Conservation (phyloP, 768 basidiomycete species). For the Boletellus emodensis region DNA sequence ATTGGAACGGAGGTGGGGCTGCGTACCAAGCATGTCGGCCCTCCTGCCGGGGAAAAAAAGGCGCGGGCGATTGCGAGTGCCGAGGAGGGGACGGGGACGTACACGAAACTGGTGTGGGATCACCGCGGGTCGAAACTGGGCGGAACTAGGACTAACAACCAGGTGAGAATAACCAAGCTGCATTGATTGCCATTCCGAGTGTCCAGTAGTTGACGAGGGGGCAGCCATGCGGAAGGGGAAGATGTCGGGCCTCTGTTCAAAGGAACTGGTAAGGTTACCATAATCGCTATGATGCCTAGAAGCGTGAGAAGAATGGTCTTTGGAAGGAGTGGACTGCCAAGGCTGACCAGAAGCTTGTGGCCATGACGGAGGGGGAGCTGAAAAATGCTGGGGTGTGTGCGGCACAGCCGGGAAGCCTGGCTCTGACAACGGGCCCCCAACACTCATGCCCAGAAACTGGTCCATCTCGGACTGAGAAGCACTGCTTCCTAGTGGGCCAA, state of each 20-base stretch:
- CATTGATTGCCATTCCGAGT: neutral
- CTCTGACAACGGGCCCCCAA: neutral
- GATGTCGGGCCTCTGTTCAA: neutral
- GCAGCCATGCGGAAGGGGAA: neutral
- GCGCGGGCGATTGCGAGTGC: too few species aligned
- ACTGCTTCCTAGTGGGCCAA: neutral
- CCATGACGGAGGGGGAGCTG: neutral
- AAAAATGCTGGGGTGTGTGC: neutral
- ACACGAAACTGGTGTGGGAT: slow-evolving; percentile 3
- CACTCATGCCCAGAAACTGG: neutral
- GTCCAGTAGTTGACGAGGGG: neutral
- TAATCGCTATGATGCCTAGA: neutral
- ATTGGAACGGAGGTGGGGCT: slow-evolving; percentile 5
- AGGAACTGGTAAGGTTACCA: neutral
- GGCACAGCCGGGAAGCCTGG: neutral
- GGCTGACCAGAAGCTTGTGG: neutral
- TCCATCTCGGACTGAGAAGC: neutral
- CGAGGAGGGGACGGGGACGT: too few species aligned
- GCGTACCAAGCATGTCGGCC: slow-evolving; percentile 4
- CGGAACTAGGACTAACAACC: neutral
- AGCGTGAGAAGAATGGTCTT: too few species aligned
- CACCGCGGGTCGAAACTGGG: too few species aligned
- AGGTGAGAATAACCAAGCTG: neutral
- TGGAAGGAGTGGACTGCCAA: slow-evolving; percentile 3
- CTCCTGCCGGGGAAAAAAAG: too few species aligned